phyloP scores from a whole-genome alignment of 306 rosid species.

The apple (Malus domestica) region DNA sequence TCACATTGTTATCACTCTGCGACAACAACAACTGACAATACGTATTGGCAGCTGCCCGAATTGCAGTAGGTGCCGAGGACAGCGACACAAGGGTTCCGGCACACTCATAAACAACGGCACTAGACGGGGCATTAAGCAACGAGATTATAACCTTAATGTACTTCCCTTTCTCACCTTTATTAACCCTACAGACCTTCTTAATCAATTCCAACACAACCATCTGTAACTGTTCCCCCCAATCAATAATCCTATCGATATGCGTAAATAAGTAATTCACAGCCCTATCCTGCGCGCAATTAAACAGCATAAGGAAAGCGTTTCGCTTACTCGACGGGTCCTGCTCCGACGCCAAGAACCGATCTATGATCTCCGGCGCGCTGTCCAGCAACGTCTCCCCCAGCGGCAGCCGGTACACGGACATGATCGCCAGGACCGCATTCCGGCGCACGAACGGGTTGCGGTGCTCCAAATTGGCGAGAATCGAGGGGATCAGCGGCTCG shows the following conservation, averaged over 20 bases:
- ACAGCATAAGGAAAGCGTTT: slow-evolving; percentile 92
- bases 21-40: slow-evolving; percentile 76
- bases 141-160: slow-evolving; percentile 81
- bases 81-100: slow-evolving; percentile 84
- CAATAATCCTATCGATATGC: slow-evolving; percentile 60
- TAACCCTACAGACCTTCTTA: slow-evolving; percentile 75
- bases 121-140: slow-evolving; percentile 55
- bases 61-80: slow-evolving; percentile 89
- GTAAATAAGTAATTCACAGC: slow-evolving; percentile 60
- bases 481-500: slow-evolving; percentile 85
- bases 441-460: slow-evolving; percentile 86
- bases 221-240: slow-evolving; percentile 90
- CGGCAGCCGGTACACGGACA: slow-evolving; percentile 78
- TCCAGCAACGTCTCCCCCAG: slow-evolving; percentile 78
- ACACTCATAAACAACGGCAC: slow-evolving; percentile 87
- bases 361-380: slow-evolving; percentile 76
- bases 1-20: slow-evolving; percentile 94
- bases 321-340: slow-evolving; percentile 83
- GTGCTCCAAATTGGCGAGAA: slow-evolving; percentile 75
- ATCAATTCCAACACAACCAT: slow-evolving; percentile 85
- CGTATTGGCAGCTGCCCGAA: slow-evolving; percentile 76
- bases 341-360: slow-evolving; percentile 62
- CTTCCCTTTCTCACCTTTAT: slow-evolving; percentile 75
- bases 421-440: slow-evolving; percentile 76
- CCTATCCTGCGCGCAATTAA: slow-evolving; percentile 77